Base-by-base conservation (phyloP, 148 eudicot genomes). In the Fagopyrum homotropicum region DNA sequence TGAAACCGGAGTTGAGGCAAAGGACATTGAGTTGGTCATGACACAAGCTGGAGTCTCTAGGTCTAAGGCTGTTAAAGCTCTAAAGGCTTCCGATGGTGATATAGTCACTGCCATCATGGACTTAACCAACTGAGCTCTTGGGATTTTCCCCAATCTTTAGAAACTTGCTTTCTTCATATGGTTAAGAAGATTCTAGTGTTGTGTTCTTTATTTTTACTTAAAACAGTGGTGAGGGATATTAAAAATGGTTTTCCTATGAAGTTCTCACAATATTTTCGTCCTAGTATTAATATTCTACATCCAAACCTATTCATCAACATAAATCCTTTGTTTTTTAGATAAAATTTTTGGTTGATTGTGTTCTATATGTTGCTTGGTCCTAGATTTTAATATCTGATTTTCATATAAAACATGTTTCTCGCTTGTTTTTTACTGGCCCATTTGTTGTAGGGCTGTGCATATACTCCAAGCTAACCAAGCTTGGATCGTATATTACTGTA, bases 1-100 rank as follows among this genome's bases (percentile, higher is more conserved):
- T n/a, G 74, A 72, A 15, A 47, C 40, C 0, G 74, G 74, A 46
- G 55, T 72, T 72, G 74, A 72, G 74, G 54, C 74, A 0, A 72
- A 72, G 74, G 74, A 72, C 55, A 72, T 72, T 45, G 74, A 72
- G 74, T 49, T 72, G 35, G 74, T 72, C 74, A 72, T 72, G 74
- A 72, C 74, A 46, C 74, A 72, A 54, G 74, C 74, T 72, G 74
- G 74, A 17, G 74, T 72, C 43, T 72, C 74, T 19, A 72, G 74
- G 74, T 5, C 74, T 17, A 72, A 72, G 74, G 74, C 74, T 72
- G 74, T 72, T 17, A 72, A 72, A 35, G 54, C 74, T 15, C 74
- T 72, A 52, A 72, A 72, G 55, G 40, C 74, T 19, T 5, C 74
- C n/a, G 22, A 72, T 47, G 74, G 74, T 47, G 74, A 72, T 46